A percentile compares a stretch with the other conserved stretches of the same genome.
Evolutionary conservation across 805 yeast genomes (phyloP).

Genomic region (Sugiyamaella chiloensis): DNA sequence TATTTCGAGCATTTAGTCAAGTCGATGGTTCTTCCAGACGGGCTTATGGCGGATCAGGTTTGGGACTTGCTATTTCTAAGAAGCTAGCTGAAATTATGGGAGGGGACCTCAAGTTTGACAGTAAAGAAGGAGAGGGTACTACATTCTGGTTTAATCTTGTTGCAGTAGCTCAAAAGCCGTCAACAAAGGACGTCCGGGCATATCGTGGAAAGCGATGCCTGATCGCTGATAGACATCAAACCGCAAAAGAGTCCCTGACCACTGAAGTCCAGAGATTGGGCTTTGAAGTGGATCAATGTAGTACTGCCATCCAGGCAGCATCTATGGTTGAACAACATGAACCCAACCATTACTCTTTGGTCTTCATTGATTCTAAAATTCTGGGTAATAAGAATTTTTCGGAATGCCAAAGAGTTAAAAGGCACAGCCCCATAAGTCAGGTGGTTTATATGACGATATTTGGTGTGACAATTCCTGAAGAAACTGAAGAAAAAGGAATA

Average conservation of each 20-base stretch:
- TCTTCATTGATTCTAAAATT: slow-evolving; percentile 23
- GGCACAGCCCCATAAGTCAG: slow-evolving; percentile 20
- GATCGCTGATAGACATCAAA: slow-evolving; percentile 35
- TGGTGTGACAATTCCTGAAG: slow-evolving; percentile 26
- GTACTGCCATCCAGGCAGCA: slow-evolving; percentile 23
- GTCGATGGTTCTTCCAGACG: slow-evolving; percentile 54
- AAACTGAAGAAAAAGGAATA: slow-evolving; percentile 23
- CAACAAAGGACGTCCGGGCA: slow-evolving; percentile 23
- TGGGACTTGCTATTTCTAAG: slow-evolving; percentile 49
- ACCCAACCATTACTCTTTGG: slow-evolving; percentile 20
- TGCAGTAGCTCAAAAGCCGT: slow-evolving; percentile 30
- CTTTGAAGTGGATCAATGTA: slow-evolving; percentile 32
- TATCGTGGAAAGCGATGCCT: slow-evolving; percentile 29
- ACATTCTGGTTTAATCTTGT: slow-evolving; percentile 42
- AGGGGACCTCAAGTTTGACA: slow-evolving; percentile 45
- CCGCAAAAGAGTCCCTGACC: slow-evolving; percentile 35
- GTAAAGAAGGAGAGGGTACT: slow-evolving; percentile 47
- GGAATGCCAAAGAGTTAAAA: slow-evolving; percentile 15
- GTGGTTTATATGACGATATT: slow-evolving; percentile 26
- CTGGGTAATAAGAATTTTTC: slow-evolving; percentile 15
- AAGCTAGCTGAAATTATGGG: slow-evolving; percentile 49
- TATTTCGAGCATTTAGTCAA: slow-evolving; percentile 53
- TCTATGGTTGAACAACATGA: slow-evolving; percentile 15
- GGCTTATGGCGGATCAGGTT: slow-evolving; percentile 51
- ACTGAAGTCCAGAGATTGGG: slow-evolving; percentile 38